These are phyloP conservation scores for Oryza australiensis DNA, from an alignment of 176 grass and related monocot species.

Conservation along the genomic window DNA sequence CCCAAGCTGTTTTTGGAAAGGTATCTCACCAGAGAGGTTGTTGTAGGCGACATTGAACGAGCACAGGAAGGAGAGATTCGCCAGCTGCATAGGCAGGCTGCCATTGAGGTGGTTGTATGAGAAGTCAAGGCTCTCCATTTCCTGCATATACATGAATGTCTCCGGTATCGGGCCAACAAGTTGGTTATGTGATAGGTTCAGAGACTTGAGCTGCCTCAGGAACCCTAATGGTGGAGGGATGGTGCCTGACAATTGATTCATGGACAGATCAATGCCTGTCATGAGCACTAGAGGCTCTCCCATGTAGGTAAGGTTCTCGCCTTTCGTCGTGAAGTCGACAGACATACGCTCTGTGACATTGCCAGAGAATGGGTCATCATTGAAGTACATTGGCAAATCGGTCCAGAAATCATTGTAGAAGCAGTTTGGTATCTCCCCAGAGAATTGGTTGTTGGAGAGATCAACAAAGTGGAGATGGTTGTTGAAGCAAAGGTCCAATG, in stretches of 20 bases:
- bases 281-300: neutral
- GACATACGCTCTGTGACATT: neutral
- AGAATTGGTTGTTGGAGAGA: neutral
- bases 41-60: slow-evolving; percentile 37
- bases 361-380: neutral
- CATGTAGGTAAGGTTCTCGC: neutral
- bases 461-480: neutral
- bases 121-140: slow-evolving; percentile 42
- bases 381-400: neutral
- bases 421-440: neutral
- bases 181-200: slow-evolving; percentile 40
- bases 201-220: slow-evolving; percentile 31
- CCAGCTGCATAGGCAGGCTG: slow-evolving; percentile 31
- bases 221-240: slow-evolving; percentile 22
- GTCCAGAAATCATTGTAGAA: neutral
- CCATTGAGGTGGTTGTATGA: slow-evolving; percentile 37
- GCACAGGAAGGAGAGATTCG: slow-evolving; percentile 16
- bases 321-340: neutral
- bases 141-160: neutral
- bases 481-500: neutral
- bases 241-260: slow-evolving; percentile 24
- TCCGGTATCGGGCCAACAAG: slow-evolving; percentile 29
- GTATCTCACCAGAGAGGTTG: slow-evolving; percentile 16
- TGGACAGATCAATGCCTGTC: slow-evolving; percentile 31
- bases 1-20: neutral